phyloP scores from a whole-genome alignment of 352 stramenopile genomes.

The Phytophthora pistaciae region DNA sequence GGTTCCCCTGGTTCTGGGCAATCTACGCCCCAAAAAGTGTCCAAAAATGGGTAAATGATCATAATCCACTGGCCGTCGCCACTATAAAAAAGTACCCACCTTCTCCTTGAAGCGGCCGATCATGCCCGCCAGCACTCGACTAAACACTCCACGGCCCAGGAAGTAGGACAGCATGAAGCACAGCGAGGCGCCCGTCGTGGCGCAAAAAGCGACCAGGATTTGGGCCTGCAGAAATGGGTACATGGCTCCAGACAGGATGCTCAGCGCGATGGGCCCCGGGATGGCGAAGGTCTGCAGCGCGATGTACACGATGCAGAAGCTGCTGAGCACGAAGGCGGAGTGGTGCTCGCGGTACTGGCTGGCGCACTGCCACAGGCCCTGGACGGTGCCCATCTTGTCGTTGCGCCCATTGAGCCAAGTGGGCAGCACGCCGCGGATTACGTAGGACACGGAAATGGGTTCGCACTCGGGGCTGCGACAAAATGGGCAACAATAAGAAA shows the following conservation, averaged over 20 bases:
- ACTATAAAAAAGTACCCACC: slow-evolving; percentile 27
- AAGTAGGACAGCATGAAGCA: slow-evolving; percentile 91
- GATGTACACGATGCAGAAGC: slow-evolving; percentile 91
- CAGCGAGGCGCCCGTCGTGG: slow-evolving; percentile 80
- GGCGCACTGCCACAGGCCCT: slow-evolving; percentile 79
- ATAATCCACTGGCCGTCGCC: background rate
- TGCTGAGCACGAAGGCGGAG: slow-evolving; percentile 74
- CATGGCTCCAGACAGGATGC: slow-evolving; percentile 89
- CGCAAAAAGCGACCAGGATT: slow-evolving; percentile 85
- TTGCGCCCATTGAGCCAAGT: slow-evolving; percentile 84
- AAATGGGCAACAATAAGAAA: background rate
- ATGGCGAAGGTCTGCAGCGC: slow-evolving; percentile 90
- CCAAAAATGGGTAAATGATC: background rate
- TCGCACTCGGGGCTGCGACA: slow-evolving; percentile 61
- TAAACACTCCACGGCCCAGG: slow-evolving; percentile 79
- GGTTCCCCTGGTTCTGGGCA: slow-evolving; percentile 80
- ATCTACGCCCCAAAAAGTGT: slow-evolving; percentile 46
- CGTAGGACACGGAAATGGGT: slow-evolving; percentile 79
- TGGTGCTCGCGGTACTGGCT: slow-evolving; percentile 84
- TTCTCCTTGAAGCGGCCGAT: slow-evolving; percentile 84
- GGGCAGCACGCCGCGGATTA: slow-evolving; percentile 81
- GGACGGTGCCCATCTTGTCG: slow-evolving; percentile 87
- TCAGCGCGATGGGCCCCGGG: slow-evolving; percentile 87
- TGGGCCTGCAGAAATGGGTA: slow-evolving; percentile 86
- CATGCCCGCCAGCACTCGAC: slow-evolving; percentile 73